phyloP scores from a whole-genome alignment of 257 asterid genomes.

The Linaria vulgaris region DNA sequence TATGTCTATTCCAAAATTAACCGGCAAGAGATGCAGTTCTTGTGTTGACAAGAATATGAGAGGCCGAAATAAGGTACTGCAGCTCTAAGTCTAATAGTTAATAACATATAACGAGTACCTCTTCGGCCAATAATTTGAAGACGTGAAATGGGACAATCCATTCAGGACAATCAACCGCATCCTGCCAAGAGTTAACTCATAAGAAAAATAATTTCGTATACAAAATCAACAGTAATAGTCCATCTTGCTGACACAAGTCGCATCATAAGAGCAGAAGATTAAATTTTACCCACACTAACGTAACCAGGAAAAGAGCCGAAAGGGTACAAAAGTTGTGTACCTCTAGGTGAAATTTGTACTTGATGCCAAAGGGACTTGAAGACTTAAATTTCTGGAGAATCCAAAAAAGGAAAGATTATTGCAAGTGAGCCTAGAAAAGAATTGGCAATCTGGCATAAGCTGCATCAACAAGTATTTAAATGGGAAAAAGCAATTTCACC shows the following conservation, averaged over 20 bases:
- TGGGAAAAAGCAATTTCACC: conserved; percentile 39
- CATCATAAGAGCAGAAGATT: neutral
- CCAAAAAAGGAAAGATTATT: conserved; percentile 19
- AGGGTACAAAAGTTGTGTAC: conserved; percentile 30
- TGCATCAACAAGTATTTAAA: neutral
- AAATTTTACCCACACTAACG: neutral
- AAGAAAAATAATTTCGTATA: neutral
- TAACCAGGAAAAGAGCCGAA: neutral
- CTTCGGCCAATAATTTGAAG: conserved; percentile 91
- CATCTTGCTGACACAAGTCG: conserved; percentile 3
- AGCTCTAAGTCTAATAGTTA: no score
- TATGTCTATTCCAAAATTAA: neutral
- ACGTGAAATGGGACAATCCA: conserved; percentile 92
- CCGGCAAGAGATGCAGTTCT: neutral
- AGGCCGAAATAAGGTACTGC: no score
- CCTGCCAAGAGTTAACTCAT: conserved; percentile 44
- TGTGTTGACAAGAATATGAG: neutral
- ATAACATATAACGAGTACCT: conserved; percentile 44
- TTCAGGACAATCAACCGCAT: conserved; percentile 98
- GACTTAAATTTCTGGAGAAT: conserved; percentile 72
- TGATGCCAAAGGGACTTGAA: conserved; percentile 88
- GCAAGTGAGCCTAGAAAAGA: conserved; percentile 11
- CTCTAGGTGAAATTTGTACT: conserved; percentile 94
- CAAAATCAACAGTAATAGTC: neutral
- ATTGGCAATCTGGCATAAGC: neutral